Evolutionary conservation across 768 basidiomycete species (phyloP), one percentile per base, ranked within the genome.

Genomic region (Cytidiella melzeri): DNA sequence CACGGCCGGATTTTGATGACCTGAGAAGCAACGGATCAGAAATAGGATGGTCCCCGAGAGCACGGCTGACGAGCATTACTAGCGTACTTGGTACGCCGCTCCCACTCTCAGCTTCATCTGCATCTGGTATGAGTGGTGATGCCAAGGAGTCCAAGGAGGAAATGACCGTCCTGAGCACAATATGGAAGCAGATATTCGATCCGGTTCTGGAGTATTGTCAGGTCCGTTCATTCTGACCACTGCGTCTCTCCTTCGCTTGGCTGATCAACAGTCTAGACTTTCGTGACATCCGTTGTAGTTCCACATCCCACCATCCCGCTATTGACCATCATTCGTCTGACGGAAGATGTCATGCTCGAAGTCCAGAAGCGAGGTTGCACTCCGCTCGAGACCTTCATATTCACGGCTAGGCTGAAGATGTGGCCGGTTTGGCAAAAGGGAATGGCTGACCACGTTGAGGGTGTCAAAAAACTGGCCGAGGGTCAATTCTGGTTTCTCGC

Each of bases 151-250:
- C 15, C 6, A 86, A 82, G 65, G 78, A 80, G 48, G 81, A 86
- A 48, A 76, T 80, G 55, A 69, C 75, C 9, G 74, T 69, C 10
- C 66, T 85, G 25, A 79, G 82, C 57, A 69, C 70, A 1, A 71
- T 90, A 10, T 99, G 94, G 93, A 95, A 92, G 64, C 87, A 90
- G 61, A 79, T 96, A 36, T 81, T 96, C 67, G 94, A 95, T 55
- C 92, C 96, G 1, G 87, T 88, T 4, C 68, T 95, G 51, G 87
- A 90, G 47, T 96, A 95, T 62, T 81, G 80, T 55, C 80, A 88
- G 69, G 92, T 81, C 61, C 30, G 45, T 37, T 28, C 47, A 4
- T 38, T 39, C 10, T n/a, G 53, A 40, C 41, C 12, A 47, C 18
- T 43, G 20, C 3, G 3, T 50, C 19, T 38, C 23, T 26, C 41